Percentiles rank a stretch among this genome's conserved stretches.
phyloP scores from a whole-genome alignment of 331 rosid species.

The Arachis monticola region DNA sequence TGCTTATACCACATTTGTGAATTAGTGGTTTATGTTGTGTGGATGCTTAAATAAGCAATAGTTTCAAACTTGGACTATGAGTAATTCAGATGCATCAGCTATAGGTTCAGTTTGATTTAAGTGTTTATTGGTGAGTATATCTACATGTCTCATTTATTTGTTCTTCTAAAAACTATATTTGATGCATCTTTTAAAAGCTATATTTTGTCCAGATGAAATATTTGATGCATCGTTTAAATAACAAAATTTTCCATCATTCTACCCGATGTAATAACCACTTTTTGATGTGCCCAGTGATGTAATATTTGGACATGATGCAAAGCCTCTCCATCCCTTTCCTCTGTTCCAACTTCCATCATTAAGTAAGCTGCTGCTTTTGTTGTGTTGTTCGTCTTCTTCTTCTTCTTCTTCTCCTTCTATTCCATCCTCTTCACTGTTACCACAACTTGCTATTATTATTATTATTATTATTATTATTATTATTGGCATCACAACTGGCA shows the following conservation, averaged over 20 bases:
- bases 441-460: background rate
- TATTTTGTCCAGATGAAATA: background rate
- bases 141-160: background rate
- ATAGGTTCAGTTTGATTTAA: background rate
- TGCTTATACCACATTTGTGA: too few species aligned
- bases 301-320: too few species aligned
- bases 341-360: conserved; percentile 25
- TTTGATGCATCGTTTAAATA: background rate
- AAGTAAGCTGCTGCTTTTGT: background rate
- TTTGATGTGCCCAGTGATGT: conserved; percentile 35
- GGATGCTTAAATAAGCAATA: background rate
- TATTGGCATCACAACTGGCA: background rate
- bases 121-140: background rate
- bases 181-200: background rate
- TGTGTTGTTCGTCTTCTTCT: background rate
- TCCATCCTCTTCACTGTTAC: background rate
- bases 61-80: background rate
- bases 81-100: background rate
- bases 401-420: background rate
- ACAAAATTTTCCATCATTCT: too few species aligned
- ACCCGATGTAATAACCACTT: background rate
- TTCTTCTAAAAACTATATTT: background rate
- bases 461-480: conserved; percentile 22
- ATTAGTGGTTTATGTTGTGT: background rate
- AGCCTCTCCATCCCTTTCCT: conserved; percentile 38